Percentiles rank a stretch among this genome's conserved stretches.
phyloP scores from a whole-genome alignment of 306 rosid species.

The Clitoria ternatea region DNA sequence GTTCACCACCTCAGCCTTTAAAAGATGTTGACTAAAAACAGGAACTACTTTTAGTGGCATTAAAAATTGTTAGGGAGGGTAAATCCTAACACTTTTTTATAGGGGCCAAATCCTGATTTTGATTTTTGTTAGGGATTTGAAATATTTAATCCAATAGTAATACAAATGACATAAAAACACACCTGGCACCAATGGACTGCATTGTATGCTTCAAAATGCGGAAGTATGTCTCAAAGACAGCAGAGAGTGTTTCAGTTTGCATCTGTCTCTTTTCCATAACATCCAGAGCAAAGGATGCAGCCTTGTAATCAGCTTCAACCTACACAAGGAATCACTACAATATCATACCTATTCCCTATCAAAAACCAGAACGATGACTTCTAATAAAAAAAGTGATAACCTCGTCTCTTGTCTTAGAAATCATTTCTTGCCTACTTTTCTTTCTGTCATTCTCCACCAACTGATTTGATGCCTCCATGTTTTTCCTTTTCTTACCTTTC shows the following conservation, averaged over 20 bases:
- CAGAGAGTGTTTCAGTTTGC: constrained; percentile 89
- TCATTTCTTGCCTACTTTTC: constrained; percentile 58
- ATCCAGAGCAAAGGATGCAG: constrained; percentile 76
- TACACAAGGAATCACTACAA: constrained; percentile 26
- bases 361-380: constrained; percentile 21
- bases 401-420: constrained; percentile 76
- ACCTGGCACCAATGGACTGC: constrained; percentile 58
- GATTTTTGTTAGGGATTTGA: too few species aligned
- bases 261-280: constrained; percentile 58
- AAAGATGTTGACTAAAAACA: too few species aligned
- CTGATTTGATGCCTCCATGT: constrained; percentile 52
- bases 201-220: constrained; percentile 80
- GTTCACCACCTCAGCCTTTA: too few species aligned
- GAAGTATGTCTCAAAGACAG: constrained; percentile 88
- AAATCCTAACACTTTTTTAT: too few species aligned
- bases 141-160: too few species aligned
- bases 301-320: constrained; percentile 96
- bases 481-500: constrained; percentile 61
- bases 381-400: constrained; percentile 34
- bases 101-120: too few species aligned
- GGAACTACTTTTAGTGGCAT: too few species aligned
- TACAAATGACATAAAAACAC: constrained; percentile 8
- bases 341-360: not conserved
- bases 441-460: constrained; percentile 60
- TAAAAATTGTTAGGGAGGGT: too few species aligned